Base-by-base conservation (phyloP, 306 rosid genomes). In the Vigna mungo region DNA sequence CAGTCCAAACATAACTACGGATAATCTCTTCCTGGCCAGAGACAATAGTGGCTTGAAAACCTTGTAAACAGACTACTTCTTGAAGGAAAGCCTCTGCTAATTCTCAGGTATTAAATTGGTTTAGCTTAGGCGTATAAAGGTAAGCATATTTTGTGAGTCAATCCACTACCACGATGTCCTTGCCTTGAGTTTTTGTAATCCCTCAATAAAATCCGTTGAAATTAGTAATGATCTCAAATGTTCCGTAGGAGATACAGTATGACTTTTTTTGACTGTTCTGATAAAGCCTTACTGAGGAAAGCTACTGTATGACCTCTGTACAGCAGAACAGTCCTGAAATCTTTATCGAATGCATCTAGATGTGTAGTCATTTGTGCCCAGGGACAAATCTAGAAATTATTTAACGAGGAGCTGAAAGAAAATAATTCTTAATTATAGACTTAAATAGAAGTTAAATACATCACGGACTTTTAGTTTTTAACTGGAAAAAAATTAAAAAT, bases 91-190 rank as follows among this genome's bases (percentile, higher is more conserved):
- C 12, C 20, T 60, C 5, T 32, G 67, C 44, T 3, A 6, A 21
- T 7, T 60, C 44, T 30, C 67, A 30, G 67, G 21, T 11, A 60
- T 21, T 60, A 14, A 60, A 60, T 56, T 60, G 44, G 4, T 30
- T 14, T 14, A 60, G 20, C 12, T 30, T 5, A 60, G 43, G 7
- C 1, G 12, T 7, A 15, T 15, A 56, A 56, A 60, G 6, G 67
- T 60, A 41, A 60, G 67, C 44, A 30, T 60, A 59, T 59, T 27
- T 11, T 30, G 39, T 14, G 12, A 60, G 44, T 15, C 67, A 14
- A 60, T 60, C 21, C 20, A 59, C 65, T 27, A 5, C 63, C 18
- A 59, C 44, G 30, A 16, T 60, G 44, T 30, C 67, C 65, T 59
- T 13, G 39, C 9, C 39, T 59, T 59, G 5, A 59, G 65, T 18